These are phyloP conservation scores for Polychytrium aggregatum DNA, from an alignment of 192 early-diverging fungal species.

Conservation along the genomic window DNA sequence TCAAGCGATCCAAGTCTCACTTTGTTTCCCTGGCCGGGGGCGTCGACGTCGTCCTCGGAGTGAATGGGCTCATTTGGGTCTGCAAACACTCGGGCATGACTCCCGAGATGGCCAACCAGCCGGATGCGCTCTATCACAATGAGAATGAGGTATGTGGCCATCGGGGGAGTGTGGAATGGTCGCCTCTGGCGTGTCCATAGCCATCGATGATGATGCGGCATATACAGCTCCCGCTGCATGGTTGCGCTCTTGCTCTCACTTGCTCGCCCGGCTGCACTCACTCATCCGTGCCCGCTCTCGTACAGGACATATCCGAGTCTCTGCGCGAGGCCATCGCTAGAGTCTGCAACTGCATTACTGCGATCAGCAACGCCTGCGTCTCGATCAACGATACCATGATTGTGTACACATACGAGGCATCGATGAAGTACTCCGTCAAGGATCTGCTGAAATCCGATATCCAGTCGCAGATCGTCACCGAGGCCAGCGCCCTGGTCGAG, in stretches of 20 bases:
- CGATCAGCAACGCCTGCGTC: conserved; percentile 65
- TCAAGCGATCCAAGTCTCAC: conserved; percentile 89
- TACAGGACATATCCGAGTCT: conserved; percentile 51
- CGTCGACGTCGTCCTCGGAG: conserved; percentile 84
- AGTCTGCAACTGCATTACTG: conserved; percentile 74
- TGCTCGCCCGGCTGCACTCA: too few species aligned
- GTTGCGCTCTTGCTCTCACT: too few species aligned
- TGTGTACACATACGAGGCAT: conserved; percentile 83
- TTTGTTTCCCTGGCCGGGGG: conserved; percentile 86
- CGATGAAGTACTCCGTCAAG: conserved; percentile 43
- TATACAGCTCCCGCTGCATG: too few species aligned
- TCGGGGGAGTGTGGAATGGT: too few species aligned
- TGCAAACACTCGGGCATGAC: conserved; percentile 53
- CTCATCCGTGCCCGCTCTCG: too few species aligned
- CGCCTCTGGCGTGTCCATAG: too few species aligned
- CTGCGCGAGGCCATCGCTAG: conserved; percentile 81
- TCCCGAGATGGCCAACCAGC: conserved; percentile 35
- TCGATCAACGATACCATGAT: conserved; percentile 85
- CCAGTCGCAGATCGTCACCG: conserved; percentile 24
- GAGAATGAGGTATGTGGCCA: conserved; percentile 70
- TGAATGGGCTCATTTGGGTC: conserved; percentile 97
- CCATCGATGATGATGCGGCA: too few species aligned
- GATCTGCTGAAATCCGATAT: conserved; percentile 47
- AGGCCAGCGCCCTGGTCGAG: conserved; percentile 20
- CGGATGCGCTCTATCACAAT: conserved; percentile 76